phyloP scores from a whole-genome alignment of 345 rosid genomes.

The Microthlaspi erraticum region DNA sequence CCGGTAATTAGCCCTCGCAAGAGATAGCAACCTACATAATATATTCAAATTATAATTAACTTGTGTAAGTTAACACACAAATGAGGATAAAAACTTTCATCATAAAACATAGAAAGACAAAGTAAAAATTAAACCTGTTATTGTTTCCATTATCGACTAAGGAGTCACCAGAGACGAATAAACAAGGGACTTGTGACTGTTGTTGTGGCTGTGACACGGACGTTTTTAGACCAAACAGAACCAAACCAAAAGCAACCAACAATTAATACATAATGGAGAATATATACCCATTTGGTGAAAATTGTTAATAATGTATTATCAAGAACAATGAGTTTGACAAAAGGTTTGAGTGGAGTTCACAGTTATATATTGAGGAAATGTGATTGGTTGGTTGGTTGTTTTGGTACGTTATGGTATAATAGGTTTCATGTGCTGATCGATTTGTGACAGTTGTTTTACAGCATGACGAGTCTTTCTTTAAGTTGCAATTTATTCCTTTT shows the following conservation, averaged over 20 bases:
- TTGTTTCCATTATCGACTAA: conserved; percentile 94
- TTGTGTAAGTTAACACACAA: background rate
- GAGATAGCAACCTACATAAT: conserved; percentile 50
- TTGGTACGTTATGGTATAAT: conserved; percentile 31
- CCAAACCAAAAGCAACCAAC: conserved; percentile 37
- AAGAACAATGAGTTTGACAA: conserved; percentile 25
- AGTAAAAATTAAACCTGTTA: conserved; percentile 46
- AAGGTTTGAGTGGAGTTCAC: conserved; percentile 18
- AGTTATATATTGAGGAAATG: conserved; percentile 27
- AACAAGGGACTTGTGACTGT: conserved; percentile 72
- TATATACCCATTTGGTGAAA: conserved; percentile 23
- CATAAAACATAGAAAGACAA: background rate
- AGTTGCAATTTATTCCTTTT: too few species aligned
- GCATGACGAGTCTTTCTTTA: too few species aligned
- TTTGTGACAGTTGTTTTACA: conserved; percentile 34
- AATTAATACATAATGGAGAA: conserved; percentile 25
- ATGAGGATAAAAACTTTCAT: too few species aligned
- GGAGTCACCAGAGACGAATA: conserved; percentile 89
- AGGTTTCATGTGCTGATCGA: conserved; percentile 37
- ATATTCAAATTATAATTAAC: background rate
- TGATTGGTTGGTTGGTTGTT: conserved; percentile 40
- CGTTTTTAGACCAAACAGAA: conserved; percentile 35
- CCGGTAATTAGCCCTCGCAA: conserved; percentile 81
- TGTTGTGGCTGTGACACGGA: conserved; percentile 52
- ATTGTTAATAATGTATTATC: background rate